Percentiles rank a stretch among this genome's conserved stretches.
These are phyloP conservation scores for Priceomyces medius DNA, from an alignment of 805 yeast genomes.

Conservation along the genomic window DNA sequence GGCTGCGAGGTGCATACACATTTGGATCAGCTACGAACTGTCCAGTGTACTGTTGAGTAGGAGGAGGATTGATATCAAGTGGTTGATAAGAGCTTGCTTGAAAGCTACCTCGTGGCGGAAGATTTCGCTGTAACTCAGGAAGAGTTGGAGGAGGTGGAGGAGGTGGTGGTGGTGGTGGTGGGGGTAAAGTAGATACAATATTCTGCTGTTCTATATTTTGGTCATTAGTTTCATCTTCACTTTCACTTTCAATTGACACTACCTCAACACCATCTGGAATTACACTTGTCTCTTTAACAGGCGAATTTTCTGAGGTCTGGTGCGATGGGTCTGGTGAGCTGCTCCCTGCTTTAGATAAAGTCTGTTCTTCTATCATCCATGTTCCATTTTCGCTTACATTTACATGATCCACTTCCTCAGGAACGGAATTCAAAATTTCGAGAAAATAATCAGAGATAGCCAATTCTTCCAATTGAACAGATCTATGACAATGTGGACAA, in stretches of 20 bases:
- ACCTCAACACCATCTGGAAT: constrained; percentile 36
- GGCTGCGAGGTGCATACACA: neutral
- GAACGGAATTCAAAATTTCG: constrained; percentile 57
- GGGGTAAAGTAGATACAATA: no score
- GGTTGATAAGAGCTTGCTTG: neutral
- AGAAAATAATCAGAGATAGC: constrained; percentile 72
- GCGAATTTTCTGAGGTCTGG: neutral
- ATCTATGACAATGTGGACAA: constrained; percentile 77
- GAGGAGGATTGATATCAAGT: neutral
- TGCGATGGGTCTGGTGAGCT: neutral
- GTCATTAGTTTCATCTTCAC: constrained; percentile 35
- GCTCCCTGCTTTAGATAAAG: neutral
- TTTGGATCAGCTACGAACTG: neutral
- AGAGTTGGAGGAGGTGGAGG: neutral
- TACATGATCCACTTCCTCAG: constrained; percentile 60
- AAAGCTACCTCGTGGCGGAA: neutral
- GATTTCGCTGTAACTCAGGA: neutral
- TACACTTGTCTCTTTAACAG: constrained; percentile 3
- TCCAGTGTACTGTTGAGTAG: neutral
- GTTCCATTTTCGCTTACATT: constrained; percentile 68
- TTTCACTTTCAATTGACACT: constrained; percentile 52
- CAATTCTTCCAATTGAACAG: constrained; percentile 54
- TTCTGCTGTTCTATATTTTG: neutral
- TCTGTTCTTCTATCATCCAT: constrained; percentile 48
- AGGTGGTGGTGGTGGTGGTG: neutral